phyloP scores from a whole-genome alignment of 2,329 filamentous ascomycete genomes.

The Reticulascus tulasneorum region DNA sequence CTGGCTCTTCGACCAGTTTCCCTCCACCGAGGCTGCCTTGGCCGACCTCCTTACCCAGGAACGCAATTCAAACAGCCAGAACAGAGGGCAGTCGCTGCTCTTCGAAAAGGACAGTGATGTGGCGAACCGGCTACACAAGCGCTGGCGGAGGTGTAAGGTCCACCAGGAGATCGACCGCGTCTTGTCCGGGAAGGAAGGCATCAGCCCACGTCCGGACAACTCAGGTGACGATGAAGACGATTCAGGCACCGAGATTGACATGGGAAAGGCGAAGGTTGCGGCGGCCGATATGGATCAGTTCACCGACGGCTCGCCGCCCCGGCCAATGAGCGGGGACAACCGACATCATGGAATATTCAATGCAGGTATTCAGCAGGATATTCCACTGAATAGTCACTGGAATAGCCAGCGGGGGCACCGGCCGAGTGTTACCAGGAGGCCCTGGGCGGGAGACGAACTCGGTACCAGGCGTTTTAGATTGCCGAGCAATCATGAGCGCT shows the following conservation, averaged over 20 bases:
- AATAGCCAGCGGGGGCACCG: too few relatives aligned
- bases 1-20: constrained; percentile 60
- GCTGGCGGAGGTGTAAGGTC: constrained; percentile 60
- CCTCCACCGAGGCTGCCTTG: constrained; percentile 55
- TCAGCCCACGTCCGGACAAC: constrained; percentile 26
- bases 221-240: constrained; percentile 31
- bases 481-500: constrained; percentile 51
- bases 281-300: constrained; percentile 16
- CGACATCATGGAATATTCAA: too few relatives aligned
- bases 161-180: constrained; percentile 60
- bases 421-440: too few relatives aligned
- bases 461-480: constrained; percentile 27
- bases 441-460: too few relatives aligned
- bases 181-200: constrained; percentile 43
- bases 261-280: too few relatives aligned
- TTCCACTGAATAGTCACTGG: too few relatives aligned
- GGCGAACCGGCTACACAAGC: constrained; percentile 54
- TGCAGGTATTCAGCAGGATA: too few relatives aligned
- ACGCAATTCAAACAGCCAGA: constrained; percentile 31
- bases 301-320: too few relatives aligned
- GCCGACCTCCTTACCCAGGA: constrained; percentile 47
- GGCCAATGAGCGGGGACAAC: too few relatives aligned
- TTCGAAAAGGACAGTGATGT: constrained; percentile 46
- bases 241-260: too few relatives aligned
- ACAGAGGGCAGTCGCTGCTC: constrained; percentile 41